Conservation (phyloP, 2,329 filamentous ascomycete genomes). For the Colletotrichum lentis region DNA sequence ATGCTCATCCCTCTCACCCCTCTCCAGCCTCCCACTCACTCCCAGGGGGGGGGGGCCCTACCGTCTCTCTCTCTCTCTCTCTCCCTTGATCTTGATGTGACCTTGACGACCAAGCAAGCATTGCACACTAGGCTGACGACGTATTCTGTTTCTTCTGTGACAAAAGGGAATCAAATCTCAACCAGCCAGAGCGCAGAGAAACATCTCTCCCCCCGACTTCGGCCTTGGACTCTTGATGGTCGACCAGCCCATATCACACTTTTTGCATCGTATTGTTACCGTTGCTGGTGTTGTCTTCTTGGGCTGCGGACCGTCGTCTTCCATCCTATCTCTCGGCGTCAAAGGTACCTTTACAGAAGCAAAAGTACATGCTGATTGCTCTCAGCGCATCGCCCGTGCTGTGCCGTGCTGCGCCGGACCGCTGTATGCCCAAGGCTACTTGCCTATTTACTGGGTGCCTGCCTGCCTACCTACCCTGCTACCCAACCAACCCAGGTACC, state of each 20-base stretch:
- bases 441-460: too few relatives aligned
- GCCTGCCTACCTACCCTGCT: too few relatives aligned
- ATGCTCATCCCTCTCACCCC: constrained; percentile 8
- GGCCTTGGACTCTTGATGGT: neutral
- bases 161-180: too few relatives aligned
- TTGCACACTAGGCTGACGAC: neutral
- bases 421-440: neutral
- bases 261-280: too few relatives aligned
- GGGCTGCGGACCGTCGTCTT: neutral
- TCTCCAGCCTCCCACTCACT: neutral
- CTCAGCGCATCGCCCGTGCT: neutral
- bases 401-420: neutral
- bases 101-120: neutral
- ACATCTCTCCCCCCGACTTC: neutral
- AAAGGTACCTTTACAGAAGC: neutral
- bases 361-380: neutral
- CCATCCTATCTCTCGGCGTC: neutral
- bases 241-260: neutral
- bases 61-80: too few relatives aligned
- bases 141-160: neutral
- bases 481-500: neutral
- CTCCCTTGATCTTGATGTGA: neutral
- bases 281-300: neutral
- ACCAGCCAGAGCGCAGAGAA: neutral
- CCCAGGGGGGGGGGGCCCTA: too few relatives aligned